Conservation (phyloP, 2,329 filamentous ascomycete genomes). For the Scytalidium lignicola region DNA sequence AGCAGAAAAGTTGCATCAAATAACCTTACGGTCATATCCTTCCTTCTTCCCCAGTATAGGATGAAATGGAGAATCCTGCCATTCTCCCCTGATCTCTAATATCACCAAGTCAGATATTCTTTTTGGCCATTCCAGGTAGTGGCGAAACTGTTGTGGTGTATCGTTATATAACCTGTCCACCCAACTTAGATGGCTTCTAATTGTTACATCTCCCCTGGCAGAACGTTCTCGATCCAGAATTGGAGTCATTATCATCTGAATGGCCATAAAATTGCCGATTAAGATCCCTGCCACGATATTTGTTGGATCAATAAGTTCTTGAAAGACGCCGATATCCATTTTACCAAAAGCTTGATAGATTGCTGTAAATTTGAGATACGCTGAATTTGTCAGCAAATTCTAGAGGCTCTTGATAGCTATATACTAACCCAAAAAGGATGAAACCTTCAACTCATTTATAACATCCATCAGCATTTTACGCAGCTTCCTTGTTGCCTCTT, state of each 20-base stretch:
- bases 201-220: conserved; percentile 4
- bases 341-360: conserved; percentile 36
- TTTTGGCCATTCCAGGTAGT: conserved; percentile 15
- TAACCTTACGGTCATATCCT: too few relatives aligned
- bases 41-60: too few relatives aligned
- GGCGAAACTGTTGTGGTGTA: conserved; percentile 1
- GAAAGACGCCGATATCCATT: conserved; percentile 36
- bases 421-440: conserved; percentile 18
- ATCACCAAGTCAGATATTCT: conserved; percentile 9
- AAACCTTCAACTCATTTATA: conserved; percentile 26
- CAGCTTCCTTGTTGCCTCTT: conserved; percentile 41
- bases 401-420: background rate
- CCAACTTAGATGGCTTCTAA: conserved; percentile 10
- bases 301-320: conserved; percentile 35
- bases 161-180: conserved; percentile 4
- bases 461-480: conserved; percentile 40
- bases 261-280: conserved; percentile 39
- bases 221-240: conserved; percentile 29
- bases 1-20: too few relatives aligned
- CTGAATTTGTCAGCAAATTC: conserved; percentile 7
- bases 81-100: conserved; percentile 6
- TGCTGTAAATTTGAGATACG: conserved; percentile 35
- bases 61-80: background rate
- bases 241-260: conserved; percentile 39
- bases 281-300: conserved; percentile 38